Evolutionary conservation across 768 basidiomycete species (phyloP).

Genomic region (Phaeotremella fagi): DNA sequence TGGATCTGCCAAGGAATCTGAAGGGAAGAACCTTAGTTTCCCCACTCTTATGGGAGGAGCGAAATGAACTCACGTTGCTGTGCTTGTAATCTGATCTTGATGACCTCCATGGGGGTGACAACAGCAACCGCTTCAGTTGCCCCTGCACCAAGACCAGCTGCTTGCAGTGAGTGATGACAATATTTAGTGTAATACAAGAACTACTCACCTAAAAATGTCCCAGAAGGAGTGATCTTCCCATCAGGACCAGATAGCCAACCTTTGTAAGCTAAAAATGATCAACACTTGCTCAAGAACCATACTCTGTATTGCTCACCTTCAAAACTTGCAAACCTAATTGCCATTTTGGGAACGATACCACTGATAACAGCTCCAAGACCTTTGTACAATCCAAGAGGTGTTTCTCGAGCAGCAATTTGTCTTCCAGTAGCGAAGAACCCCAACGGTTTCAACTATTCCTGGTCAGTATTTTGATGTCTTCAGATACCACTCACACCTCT

Average conservation of each 20-base stretch:
- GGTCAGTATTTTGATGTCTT: background rate
- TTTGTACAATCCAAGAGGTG: slow-evolving; percentile 93
- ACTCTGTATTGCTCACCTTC: slow-evolving; percentile 55
- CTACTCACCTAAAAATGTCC: slow-evolving; percentile 75
- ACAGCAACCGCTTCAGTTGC: slow-evolving; percentile 91
- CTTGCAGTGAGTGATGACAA: background rate
- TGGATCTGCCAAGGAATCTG: slow-evolving; percentile 86
- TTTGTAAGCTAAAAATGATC: slow-evolving; percentile 60
- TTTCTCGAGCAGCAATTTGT: slow-evolving; percentile 83
- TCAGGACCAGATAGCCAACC: slow-evolving; percentile 66
- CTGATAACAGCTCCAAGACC: slow-evolving; percentile 93
- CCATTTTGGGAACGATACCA: slow-evolving; percentile 99
- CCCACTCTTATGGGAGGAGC: too few relatives aligned
- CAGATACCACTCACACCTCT: slow-evolving; percentile 66
- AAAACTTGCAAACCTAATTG: slow-evolving; percentile 95
- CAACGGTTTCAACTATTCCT: slow-evolving; percentile 72
- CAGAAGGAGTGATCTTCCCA: slow-evolving; percentile 71
- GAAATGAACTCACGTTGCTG: slow-evolving; percentile 61
- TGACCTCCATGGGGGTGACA: slow-evolving; percentile 98
- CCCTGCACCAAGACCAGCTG: slow-evolving; percentile 91
- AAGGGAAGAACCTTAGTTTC: too few relatives aligned
- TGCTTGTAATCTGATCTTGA: slow-evolving; percentile 96
- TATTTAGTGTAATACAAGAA: background rate
- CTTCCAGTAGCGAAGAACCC: slow-evolving; percentile 88
- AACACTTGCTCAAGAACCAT: background rate